Evolutionary conservation across 2,329 filamentous ascomycete genomes (phyloP), one percentile per base, ranked within the genome.

Genomic region (Teratosphaeria zuluensis): DNA sequence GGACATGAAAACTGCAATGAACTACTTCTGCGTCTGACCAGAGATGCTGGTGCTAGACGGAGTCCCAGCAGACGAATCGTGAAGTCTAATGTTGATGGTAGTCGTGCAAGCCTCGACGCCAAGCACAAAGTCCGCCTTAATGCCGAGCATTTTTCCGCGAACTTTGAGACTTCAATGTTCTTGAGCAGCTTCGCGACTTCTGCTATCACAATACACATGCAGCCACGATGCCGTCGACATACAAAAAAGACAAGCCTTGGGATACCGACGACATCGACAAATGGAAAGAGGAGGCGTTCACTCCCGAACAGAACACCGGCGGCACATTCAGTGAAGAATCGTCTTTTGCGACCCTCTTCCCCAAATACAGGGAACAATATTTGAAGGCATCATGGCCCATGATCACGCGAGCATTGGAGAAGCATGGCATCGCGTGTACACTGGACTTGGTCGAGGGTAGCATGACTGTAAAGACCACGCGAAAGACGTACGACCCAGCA

Each of bases 251-350:
- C 2, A 96, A 96, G 75, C 89, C 90, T 58, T 95, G 92, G 92
- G 92, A 96, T 70, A 95, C 92, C 58, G 92, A 95, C 63, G 94
- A 96, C 70, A 90, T 97, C 64, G 92, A 97, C 77, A 95, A 96
- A 74, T 97, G 91, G 91, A 92, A 91, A 80, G 85, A 86, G 42
- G 91, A 96, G 46, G 77, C 85, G 31, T 97, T 97, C 77, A 92
- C 85, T 51, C 83, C 89, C 54, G 85, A 89, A 65, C 88, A 97
- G 77, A 97, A 97, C 75, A 76, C 78, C 33, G 90, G 84, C 58
- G 94, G 94, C 64, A 87, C 88, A 21, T 95, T 99, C 72, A 82
- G 86, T 56, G 92, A 99, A 75, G 94, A 97, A 77, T 96, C 90
- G 1, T 91, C 89, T 4, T 99, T 99, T 79, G 77, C 78, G 61